Evolutionary conservation across 2,329 filamentous ascomycete species (phyloP), one percentile per base, ranked within the genome.

Genomic region (Aspergillus unguis): DNA sequence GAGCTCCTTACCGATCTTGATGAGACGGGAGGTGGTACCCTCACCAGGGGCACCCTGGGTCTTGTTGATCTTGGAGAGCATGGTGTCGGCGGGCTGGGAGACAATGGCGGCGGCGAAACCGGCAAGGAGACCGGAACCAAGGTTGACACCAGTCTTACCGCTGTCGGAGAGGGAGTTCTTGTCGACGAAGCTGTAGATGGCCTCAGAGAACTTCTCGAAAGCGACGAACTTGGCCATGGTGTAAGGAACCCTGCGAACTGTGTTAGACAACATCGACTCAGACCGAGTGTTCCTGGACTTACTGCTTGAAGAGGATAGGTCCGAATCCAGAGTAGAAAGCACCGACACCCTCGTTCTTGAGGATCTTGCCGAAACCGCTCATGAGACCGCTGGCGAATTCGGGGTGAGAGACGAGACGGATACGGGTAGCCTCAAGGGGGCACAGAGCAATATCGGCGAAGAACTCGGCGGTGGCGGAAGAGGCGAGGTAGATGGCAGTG

Each of bases 31-130:
- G 71, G 83, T 83, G 67, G 88, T 94, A 69, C 90, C 85, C 80
- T 95, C 88, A 80, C 90, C 90, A 62, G 90, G 89, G 56, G 85
- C 80, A 77, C 88, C 90, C 81, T 90, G 85, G 77, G 87, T 90
- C 87, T 94, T 94, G 87, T 95, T 95, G 82, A 95, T 94, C 85
- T 92, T 94, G 78, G 84, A 88, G 61, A 95, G 85, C 90, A 95
- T 95, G 71, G 90, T 95, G 75, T 95, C 90, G 73, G 90, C 90
- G 65, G 90, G 90, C 80, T 95, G 90, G 59, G 90, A 95, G 72
- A 95, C 83, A 66, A 92, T 73, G 71, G 90, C 90, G 66, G 90
- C 90, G 67, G 89, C 90, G 78, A 95, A 90, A 81, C 91, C 83
- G 50, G 91, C 91, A 53, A 92, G 83, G 63, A 95, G 79, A 79